Evolutionary conservation across 306 rosid species (phyloP).

Genomic region (Senna siamea): DNA sequence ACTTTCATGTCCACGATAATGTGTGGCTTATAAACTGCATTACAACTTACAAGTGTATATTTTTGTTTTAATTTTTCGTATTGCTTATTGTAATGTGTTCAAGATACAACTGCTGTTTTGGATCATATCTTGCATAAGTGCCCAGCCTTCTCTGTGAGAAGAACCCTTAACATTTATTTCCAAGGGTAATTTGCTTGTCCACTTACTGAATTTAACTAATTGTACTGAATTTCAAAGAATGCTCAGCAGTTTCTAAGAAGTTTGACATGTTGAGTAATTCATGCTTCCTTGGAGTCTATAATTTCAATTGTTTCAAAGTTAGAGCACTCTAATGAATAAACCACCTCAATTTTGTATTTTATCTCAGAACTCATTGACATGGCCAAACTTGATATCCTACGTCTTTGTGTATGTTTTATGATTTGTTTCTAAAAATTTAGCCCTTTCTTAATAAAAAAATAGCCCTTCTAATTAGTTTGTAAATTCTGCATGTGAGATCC

Average conservation of each 20-base stretch:
- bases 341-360: neutral
- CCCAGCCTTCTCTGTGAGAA: neutral
- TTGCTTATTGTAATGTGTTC: neutral
- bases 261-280: neutral
- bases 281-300: neutral
- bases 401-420: neutral
- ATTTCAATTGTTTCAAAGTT: neutral
- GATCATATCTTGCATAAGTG: neutral
- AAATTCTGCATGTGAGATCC: neutral
- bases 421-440: neutral
- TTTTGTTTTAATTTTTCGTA: neutral
- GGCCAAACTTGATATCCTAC: neutral
- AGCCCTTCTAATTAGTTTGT: neutral
- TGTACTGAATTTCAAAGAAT: neutral
- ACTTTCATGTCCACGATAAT: neutral
- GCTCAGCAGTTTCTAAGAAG: neutral
- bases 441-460: neutral
- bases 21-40: neutral
- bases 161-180: neutral
- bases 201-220: neutral
- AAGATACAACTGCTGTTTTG: neutral
- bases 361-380: neutral
- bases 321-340: neutral
- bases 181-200: neutral
- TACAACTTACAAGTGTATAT: neutral